A percentile compares a stretch with the other conserved stretches of the same genome.
These are phyloP conservation scores for Prunus mume DNA, from an alignment of 306 rosid genomes.

Conservation along the genomic window DNA sequence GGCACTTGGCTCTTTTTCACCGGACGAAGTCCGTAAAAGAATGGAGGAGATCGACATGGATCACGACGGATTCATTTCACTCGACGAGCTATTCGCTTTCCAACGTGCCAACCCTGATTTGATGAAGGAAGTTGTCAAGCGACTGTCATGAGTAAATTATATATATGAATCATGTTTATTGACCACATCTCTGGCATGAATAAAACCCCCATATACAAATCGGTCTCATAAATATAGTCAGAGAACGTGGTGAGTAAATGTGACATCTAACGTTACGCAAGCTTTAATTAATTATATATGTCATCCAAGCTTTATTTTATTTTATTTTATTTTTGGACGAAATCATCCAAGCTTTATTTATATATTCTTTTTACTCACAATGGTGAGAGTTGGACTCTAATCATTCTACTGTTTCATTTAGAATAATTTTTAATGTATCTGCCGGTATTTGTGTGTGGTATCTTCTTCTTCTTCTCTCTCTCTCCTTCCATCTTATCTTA, in stretches of 20 bases:
- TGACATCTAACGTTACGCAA: background rate
- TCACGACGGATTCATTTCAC: slow-evolving; percentile 57
- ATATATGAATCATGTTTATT: background rate
- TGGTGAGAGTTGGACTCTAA: background rate
- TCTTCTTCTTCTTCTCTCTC: background rate
- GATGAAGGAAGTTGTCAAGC: slow-evolving; percentile 51
- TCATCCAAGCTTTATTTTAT: background rate
- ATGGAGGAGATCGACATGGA: slow-evolving; percentile 67
- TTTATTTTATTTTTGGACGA: too few species aligned
- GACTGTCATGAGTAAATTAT: slow-evolving; percentile 16
- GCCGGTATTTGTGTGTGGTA: background rate
- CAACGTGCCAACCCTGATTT: slow-evolving; percentile 40
- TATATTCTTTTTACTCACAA: background rate
- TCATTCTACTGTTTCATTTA: background rate
- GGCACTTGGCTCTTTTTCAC: slow-evolving; percentile 50
- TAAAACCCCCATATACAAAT: background rate
- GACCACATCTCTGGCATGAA: background rate
- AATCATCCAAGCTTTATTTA: background rate
- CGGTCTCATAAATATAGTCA: background rate
- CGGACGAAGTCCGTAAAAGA: slow-evolving; percentile 43
- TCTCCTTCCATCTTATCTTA: background rate
- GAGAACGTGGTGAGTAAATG: background rate
- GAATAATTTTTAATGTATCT: background rate
- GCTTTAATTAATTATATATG: background rate
- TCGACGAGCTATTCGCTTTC: slow-evolving; percentile 50